These are phyloP conservation scores for Barnettozyma wickerhamii DNA, from an alignment of 805 yeast species.

Conservation along the genomic window DNA sequence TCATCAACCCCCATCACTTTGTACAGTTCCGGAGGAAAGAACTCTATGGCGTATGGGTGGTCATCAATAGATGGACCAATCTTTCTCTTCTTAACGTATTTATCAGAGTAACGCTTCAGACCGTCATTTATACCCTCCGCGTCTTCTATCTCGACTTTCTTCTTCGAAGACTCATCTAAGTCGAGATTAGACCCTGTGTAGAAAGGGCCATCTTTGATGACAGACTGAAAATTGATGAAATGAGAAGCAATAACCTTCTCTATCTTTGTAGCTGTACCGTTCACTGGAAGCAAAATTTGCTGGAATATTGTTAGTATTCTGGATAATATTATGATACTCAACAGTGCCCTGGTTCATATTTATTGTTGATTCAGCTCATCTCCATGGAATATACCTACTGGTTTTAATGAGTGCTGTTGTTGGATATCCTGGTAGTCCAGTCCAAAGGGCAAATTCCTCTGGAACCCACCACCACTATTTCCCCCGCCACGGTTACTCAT, in stretches of 20 bases:
- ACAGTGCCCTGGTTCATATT: too few species aligned
- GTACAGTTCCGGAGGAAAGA: slow-evolving; percentile 77
- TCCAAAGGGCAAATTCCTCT: slow-evolving; percentile 59
- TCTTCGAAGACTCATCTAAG: slow-evolving; percentile 23
- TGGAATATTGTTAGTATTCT: slow-evolving; percentile 5
- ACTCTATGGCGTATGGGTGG: slow-evolving; percentile 65
- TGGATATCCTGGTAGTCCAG: slow-evolving; percentile 60
- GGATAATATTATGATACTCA: too few species aligned
- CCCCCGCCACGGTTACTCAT: slow-evolving; percentile 56
- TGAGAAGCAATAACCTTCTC: slow-evolving; percentile 54
- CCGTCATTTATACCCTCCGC: slow-evolving; percentile 56
- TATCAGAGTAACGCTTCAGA: slow-evolving; percentile 77
- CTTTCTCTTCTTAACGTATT: slow-evolving; percentile 64
- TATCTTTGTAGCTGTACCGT: slow-evolving; percentile 46
- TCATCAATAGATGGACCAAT: slow-evolving; percentile 71
- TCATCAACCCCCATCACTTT: slow-evolving; percentile 62
- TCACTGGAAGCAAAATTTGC: slow-evolving; percentile 54
- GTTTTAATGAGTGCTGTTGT: slow-evolving; percentile 31
- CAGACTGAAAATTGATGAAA: slow-evolving; percentile 46
- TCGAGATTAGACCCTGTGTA: slow-evolving; percentile 51
- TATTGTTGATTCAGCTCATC: too few species aligned
- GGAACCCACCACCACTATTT: slow-evolving; percentile 37
- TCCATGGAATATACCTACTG: slow-evolving; percentile 17
- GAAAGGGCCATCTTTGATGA: slow-evolving; percentile 63
- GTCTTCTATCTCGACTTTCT: slow-evolving; percentile 25